phyloP scores from a whole-genome alignment of 2,329 filamentous ascomycete species.

The Aureobasidium sp. region DNA sequence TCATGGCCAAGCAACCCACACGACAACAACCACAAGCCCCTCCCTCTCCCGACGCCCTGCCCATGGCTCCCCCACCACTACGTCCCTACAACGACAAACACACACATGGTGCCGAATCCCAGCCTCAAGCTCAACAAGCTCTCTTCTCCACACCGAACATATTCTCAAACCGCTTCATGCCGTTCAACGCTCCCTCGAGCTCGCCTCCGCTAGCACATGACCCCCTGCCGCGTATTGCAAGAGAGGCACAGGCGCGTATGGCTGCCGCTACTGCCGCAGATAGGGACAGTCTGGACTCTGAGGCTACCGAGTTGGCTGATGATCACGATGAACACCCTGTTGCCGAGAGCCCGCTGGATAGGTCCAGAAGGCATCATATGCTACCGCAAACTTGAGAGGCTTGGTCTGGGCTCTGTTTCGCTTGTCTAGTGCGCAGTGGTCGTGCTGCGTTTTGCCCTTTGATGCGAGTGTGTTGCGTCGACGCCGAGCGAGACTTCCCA shows the following conservation, averaged over 20 bases:
- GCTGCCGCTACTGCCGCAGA: constrained; percentile 5
- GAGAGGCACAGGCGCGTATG: constrained; percentile 9
- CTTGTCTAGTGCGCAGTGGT: not conserved
- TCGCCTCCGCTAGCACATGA: constrained; percentile 4
- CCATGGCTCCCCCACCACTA: constrained; percentile 5
- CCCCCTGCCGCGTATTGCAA: constrained; percentile 2
- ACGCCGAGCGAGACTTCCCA: too few relatives aligned
- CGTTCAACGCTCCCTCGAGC: constrained; percentile 6
- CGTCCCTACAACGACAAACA: not conserved
- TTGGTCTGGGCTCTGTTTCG: not conserved
- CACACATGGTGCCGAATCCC: not conserved
- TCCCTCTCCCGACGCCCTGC: not conserved
- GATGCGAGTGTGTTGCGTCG: not conserved
- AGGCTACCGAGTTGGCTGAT: constrained; percentile 12
- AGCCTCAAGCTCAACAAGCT: not conserved
- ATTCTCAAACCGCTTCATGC: constrained; percentile 13
- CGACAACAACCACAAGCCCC: not conserved
- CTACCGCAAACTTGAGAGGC: not conserved
- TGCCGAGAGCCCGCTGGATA: constrained; percentile 7
- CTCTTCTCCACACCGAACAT: constrained; percentile 11
- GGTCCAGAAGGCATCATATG: constrained; percentile 4
- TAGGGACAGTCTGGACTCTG: constrained; percentile 11
- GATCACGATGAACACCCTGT: constrained; percentile 4
- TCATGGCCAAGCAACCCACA: constrained; percentile 13
- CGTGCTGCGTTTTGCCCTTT: not conserved